Evolutionary conservation across 495 filamentous ascomycete species (phyloP), one percentile per base, ranked within the genome.

Genomic region (Aspergillus incahuasiensis): DNA sequence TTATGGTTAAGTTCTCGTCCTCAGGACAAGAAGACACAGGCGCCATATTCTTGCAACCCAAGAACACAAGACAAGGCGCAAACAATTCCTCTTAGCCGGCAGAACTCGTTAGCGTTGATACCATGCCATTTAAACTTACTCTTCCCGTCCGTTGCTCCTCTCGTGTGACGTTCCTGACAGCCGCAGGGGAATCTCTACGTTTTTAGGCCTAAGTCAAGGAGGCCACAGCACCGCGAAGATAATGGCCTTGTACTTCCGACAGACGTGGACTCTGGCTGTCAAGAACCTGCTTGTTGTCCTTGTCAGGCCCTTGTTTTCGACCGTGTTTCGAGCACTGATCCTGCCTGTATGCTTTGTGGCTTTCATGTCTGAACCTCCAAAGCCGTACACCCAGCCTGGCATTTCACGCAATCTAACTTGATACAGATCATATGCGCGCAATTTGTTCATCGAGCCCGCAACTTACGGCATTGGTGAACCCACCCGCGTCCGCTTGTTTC

Each of bases 271-370:
- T 24, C 75, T 95, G 57, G 82, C 79, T 54, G 66, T 70, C 59
- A 95, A 96, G 73, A 95, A 87, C 60, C 72, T 91, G 30, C 76
- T 83, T 39, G 85, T 94, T 58, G 79, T 83, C 35, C 67, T 89
- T 52, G 50, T 78, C 49, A 86, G 91, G 12, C 87, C 87, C 64
- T 63, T 68, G 35, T 63, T 83, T 38, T 76, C 83, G 5, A 91
- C 89, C 0, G 48, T 78, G n/a, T 62, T 88, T 22, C 82, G 86
- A 34, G 85, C 87, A 2, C 82, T 92, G 51, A 48, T 91, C 6
- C 73, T 90, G 7, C 90, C 90, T 3, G 75, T 94, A 42, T 70
- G 86, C 21, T 83, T 91, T 58, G 79, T 85, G 35, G 72, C 76
- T 39, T 88, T 89, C 63, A 75, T 91, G 54, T 68, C 28, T 21